These are phyloP conservation scores for Herpetomonas tarakana DNA, from an alignment of 208 protist species.

Conservation along the genomic window DNA sequence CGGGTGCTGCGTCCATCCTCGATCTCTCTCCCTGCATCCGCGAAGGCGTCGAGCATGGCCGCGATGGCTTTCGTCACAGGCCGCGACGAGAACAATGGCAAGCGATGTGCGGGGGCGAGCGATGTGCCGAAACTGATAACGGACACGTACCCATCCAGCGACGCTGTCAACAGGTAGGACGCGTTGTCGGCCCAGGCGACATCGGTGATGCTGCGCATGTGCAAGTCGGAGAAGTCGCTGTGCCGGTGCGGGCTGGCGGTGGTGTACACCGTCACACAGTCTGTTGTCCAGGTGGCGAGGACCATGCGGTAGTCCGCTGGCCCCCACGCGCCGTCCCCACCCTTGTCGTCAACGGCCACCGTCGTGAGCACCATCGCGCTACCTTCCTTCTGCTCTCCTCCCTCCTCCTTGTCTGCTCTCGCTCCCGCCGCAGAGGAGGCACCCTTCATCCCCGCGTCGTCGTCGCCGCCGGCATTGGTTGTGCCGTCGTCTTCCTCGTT, in stretches of 20 bases:
- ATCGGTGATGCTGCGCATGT: constrained; percentile 89
- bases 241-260: constrained; percentile 73
- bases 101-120: constrained; percentile 42
- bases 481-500: constrained; percentile 4
- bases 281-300: constrained; percentile 80
- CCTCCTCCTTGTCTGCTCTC: too few relatives aligned
- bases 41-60: constrained; percentile 30
- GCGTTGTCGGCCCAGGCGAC: constrained; percentile 69
- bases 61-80: constrained; percentile 38
- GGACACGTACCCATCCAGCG: constrained; percentile 83
- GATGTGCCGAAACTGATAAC: constrained; percentile 63
- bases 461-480: not conserved
- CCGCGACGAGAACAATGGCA: constrained; percentile 56
- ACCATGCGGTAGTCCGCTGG: constrained; percentile 83
- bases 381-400: too few relatives aligned
- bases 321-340: constrained; percentile 47
- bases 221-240: constrained; percentile 87
- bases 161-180: constrained; percentile 61
- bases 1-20: constrained; percentile 21
- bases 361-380: not conserved
- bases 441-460: too few relatives aligned
- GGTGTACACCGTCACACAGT: constrained; percentile 85
- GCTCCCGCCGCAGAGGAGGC: too few relatives aligned
- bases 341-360: not conserved
- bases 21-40: constrained; percentile 13